Base-by-base conservation (phyloP, 345 rosid species). In the Bretschneidera sinensis region DNA sequence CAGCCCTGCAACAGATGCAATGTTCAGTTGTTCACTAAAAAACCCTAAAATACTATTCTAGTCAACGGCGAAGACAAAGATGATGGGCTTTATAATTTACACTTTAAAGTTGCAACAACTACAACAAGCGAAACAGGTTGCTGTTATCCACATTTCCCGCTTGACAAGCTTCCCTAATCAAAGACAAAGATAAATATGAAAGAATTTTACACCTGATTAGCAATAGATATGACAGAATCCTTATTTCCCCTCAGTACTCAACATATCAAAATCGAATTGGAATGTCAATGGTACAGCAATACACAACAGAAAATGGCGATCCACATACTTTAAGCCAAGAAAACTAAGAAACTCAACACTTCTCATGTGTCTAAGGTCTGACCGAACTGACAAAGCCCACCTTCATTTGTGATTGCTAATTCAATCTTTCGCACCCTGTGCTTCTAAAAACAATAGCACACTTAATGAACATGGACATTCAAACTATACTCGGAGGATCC, bases 401-500 rank as follows among this genome's bases (percentile, higher is more conserved):
- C 47, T 9, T 25, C 20, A 0, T 66, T 35, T 51, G 53, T 23
- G 55, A 13, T 48, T 56, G 34, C 17, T 17, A 34, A 47, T 51
- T 22, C 33, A 25, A 47, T 43, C 51, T n/a, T 20, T 55, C 45
- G 18, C 63, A 58, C 45, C 45, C 45, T 39, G 15, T 13, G 15
- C 10, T 9, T 39, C 16, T 14, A 39, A 39, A 39, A 5, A 5
- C 45, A 7, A 39, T 39, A 39, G 16, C 4, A 39, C 16, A 28
- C 10, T 39, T 39, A 11, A 11, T 5, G 16, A 7, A 39, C 15
- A 51, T n/a, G n/a, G 31, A 67, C 48, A 54, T 33, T 88, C 83
- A 95, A 34, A 95, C 99, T 62, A 95, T 91, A 63, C 99, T 94
- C 2, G 99, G 99, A 52, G 95, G 95, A 76, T 94, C 96, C 51